Percentiles rank a stretch among this genome's conserved stretches.
Conservation (phyloP, 148 eudicot species). For the Chenopodium formosanum region DNA sequence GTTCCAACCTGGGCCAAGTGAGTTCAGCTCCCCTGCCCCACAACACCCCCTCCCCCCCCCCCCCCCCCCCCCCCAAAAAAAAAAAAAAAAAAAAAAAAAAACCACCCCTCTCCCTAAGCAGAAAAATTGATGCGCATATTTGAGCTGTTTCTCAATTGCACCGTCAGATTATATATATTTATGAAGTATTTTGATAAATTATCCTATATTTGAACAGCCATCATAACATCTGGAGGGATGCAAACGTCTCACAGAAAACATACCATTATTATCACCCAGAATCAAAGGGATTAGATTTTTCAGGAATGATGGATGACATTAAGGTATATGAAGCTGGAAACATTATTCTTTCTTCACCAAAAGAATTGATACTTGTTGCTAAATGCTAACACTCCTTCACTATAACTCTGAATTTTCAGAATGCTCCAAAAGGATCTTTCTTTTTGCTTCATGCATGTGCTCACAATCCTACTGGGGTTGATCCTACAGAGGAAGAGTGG, state of each 20-base stretch:
- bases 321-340: slow-evolving; percentile 47
- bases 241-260: slow-evolving; percentile 67
- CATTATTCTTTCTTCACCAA: not conserved
- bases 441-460: slow-evolving; percentile 99
- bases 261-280: slow-evolving; percentile 87
- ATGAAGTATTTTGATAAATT: not conserved
- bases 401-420: slow-evolving; percentile 37
- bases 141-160: not conserved
- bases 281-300: slow-evolving; percentile 77
- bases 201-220: slow-evolving; percentile 52
- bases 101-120: not conserved
- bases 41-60: too few relatives aligned
- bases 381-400: not conserved
- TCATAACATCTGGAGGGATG: slow-evolving; percentile 98
- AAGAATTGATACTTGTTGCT: slow-evolving; percentile 11
- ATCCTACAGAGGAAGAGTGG: slow-evolving; percentile 97
- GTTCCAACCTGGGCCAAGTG: slow-evolving; percentile 97
- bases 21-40: slow-evolving; percentile 28
- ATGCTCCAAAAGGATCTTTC: slow-evolving; percentile 93
- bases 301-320: slow-evolving; percentile 75
- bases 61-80: not conserved
- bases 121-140: not conserved
- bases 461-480: slow-evolving; percentile 99
- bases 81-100: too few relatives aligned
- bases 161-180: not conserved